phyloP scores from a whole-genome alignment of 2,329 filamentous ascomycete species.

The Trichoderma sp. region DNA sequence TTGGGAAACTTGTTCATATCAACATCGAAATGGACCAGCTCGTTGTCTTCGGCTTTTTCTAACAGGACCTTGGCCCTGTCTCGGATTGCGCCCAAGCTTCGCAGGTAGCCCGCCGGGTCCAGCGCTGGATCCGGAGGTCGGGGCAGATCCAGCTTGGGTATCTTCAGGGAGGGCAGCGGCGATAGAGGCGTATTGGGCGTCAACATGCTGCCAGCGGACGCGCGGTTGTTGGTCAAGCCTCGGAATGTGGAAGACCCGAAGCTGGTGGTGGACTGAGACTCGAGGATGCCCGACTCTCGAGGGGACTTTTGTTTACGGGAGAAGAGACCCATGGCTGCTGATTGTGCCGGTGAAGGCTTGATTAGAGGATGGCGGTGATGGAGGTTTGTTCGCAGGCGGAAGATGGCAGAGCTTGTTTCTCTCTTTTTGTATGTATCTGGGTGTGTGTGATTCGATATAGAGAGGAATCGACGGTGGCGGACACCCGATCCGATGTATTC shows the following conservation, averaged over 20 bases:
- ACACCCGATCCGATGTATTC: slow-evolving; percentile 11
- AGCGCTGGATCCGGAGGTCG: slow-evolving; percentile 83
- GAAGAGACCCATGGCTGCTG: slow-evolving; percentile 57
- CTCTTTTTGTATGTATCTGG: not conserved
- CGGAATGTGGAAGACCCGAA: slow-evolving; percentile 57
- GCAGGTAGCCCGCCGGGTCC: slow-evolving; percentile 87
- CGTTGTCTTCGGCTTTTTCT: slow-evolving; percentile 75
- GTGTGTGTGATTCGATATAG: not conserved
- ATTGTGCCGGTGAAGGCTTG: not conserved
- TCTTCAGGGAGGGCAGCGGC: slow-evolving; percentile 55
- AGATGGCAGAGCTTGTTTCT: not conserved
- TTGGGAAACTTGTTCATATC: slow-evolving; percentile 83
- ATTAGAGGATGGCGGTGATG: not conserved
- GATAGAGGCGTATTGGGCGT: slow-evolving; percentile 53
- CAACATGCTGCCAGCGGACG: slow-evolving; percentile 54
- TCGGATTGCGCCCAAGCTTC: slow-evolving; percentile 85
- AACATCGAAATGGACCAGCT: slow-evolving; percentile 84
- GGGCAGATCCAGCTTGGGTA: slow-evolving; percentile 80
- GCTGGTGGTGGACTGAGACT: slow-evolving; percentile 54
- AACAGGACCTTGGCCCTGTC: slow-evolving; percentile 76
- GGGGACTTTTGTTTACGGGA: slow-evolving; percentile 58
- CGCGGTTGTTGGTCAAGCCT: slow-evolving; percentile 50
- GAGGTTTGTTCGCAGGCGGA: not conserved
- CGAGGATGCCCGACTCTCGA: slow-evolving; percentile 48
- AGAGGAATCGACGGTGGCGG: slow-evolving; percentile 8